Evolutionary conservation across 2,329 filamentous ascomycete genomes (phyloP), one percentile per base, ranked within the genome.

Genomic region (Emericellopsis atlantica): DNA sequence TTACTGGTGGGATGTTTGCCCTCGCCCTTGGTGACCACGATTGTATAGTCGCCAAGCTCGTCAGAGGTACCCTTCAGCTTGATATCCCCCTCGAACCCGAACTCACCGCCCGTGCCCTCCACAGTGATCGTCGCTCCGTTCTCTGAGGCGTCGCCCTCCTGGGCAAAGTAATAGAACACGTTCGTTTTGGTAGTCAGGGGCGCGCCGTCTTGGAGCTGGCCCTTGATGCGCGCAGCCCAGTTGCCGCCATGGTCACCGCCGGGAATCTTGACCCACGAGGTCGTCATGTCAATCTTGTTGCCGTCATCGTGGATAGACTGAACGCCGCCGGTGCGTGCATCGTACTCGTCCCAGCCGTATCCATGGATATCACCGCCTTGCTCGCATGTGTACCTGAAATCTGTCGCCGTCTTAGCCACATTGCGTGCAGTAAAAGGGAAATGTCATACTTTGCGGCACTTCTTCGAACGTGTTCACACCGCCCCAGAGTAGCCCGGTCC

Each of bases 341-440:
- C 92, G 59, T 93, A 98, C 58, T 94, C 86, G 53, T 96, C 89
- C 92, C 92, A 98, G 46, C 92, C 92, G 59, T 98, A 98, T 42
- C 90, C 90, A 37, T 79, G 83, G 74, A 98, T 94, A 48, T 84
- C 84, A 58, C 93, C 87, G 58, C 92, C 77, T 59, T 98, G 92
- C 60, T 96, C 92, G 64, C 92, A 98, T 0, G 92, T 95, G 59
- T 95, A 88, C 48, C 92, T 80, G 52, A 95, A 83, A 51, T 81
- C 86, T 92, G 22, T 11, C 5, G 11, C 23, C 4, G 23, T 26
- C 37, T 29, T 29, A 29, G 26, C 12, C 26, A 4, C 26, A 29
- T 29, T 29, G 26, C 26, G 26, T 29, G 8, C 12, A 12, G 3
- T 4, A 9, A 29, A 29, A 12, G 26, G 26, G 2, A 29, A 12